These are phyloP conservation scores for Skeletonema grethae DNA, from an alignment of 108 stramenopile genomes.

Conservation along the genomic window DNA sequence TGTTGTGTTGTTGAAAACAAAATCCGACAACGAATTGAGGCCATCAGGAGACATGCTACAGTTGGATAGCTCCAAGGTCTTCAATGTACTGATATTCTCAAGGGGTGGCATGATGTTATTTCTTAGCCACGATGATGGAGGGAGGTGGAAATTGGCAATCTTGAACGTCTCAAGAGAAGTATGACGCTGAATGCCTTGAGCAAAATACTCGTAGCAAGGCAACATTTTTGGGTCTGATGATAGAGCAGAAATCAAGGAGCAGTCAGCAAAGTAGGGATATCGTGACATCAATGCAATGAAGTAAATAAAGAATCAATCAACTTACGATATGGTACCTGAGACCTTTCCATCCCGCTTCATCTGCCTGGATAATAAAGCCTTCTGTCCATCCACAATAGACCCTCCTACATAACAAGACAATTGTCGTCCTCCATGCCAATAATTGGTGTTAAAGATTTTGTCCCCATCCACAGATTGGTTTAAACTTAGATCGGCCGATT, in stretches of 20 bases:
- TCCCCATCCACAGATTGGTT: constrained; percentile 13
- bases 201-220: constrained; percentile 25
- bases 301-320: neutral
- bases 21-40: neutral
- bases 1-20: neutral
- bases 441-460: neutral
- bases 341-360: no score
- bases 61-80: neutral
- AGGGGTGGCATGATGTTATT: neutral
- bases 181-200: constrained; percentile 2
- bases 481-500: neutral
- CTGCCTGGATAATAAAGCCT: neutral
- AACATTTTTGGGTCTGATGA: constrained; percentile 10
- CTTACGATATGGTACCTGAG: constrained; percentile 29
- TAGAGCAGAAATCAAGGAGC: neutral
- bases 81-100: neutral
- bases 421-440: neutral
- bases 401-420: neutral
- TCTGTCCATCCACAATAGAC: neutral
- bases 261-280: neutral
- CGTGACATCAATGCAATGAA: neutral
- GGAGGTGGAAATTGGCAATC: constrained; percentile 1
- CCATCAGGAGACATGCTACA: neutral
- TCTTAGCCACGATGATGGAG: constrained; percentile 2
- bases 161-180: neutral